Conservation (phyloP, 2,329 filamentous ascomycete species). For the Colletotrichum echinochloae region DNA sequence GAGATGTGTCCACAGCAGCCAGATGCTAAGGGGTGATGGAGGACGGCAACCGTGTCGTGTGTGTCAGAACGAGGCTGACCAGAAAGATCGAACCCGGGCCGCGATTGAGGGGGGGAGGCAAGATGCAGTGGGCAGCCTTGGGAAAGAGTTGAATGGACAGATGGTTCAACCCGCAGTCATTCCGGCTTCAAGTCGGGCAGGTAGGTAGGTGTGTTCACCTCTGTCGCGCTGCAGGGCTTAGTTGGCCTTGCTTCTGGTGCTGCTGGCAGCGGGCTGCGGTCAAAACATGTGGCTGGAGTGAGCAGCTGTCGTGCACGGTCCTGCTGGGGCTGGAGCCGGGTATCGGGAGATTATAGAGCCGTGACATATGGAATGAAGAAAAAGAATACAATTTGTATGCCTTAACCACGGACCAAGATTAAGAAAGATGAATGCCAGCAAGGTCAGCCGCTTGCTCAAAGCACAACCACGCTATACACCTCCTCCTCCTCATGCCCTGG, state of each 20-base stretch:
- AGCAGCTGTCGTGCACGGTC: conserved; percentile 10
- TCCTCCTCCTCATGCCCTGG: not conserved
- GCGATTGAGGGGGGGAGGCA: conserved; percentile 16
- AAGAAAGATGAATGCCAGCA: not conserved
- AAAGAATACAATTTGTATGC: not conserved
- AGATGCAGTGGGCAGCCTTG: conserved; percentile 26
- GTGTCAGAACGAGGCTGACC: conserved; percentile 16
- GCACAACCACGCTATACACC: not conserved
- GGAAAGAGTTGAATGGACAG: conserved; percentile 31
- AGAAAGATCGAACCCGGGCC: conserved; percentile 22
- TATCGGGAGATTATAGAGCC: not conserved
- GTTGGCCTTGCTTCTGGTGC: conserved; percentile 13
- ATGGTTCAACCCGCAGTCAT: conserved; percentile 32
- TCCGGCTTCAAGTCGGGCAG: conserved; percentile 15
- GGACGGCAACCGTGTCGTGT: not conserved
- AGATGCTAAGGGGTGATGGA: conserved; percentile 8
- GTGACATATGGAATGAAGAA: not conserved
- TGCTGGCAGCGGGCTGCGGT: not conserved
- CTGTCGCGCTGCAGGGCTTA: conserved; percentile 20
- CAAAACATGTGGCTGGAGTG: conserved; percentile 6
- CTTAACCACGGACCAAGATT: not conserved
- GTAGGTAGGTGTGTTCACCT: conserved; percentile 20
- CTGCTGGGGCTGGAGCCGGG: conserved; percentile 2
- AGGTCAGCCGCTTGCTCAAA: not conserved
- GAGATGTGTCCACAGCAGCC: conserved; percentile 38